Evolutionary conservation across 768 basidiomycete species (phyloP).

Genomic region (Lactifluus subvellereus): DNA sequence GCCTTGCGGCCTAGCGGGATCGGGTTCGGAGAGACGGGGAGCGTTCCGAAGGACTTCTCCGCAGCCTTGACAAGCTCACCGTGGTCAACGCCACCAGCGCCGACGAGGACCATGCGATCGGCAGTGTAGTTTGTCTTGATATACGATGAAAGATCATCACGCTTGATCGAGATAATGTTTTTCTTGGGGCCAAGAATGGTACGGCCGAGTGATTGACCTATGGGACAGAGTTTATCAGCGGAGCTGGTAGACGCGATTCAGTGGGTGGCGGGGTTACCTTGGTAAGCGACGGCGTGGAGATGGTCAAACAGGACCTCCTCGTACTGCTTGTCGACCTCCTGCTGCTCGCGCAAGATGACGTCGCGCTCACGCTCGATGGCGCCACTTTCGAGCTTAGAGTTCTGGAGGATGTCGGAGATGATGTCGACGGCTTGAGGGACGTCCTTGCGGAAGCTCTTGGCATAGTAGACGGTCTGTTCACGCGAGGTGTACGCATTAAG

Average conservation of each 20-base stretch:
- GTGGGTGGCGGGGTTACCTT: conserved; percentile 50
- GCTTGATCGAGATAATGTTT: conserved; percentile 93
- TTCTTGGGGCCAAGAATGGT: conserved; percentile 96
- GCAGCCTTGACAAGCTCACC: conserved; percentile 89
- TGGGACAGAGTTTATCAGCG: conserved; percentile 14
- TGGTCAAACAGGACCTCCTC: conserved; percentile 99
- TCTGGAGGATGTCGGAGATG: conserved; percentile 96
- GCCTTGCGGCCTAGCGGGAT: conserved; percentile 80
- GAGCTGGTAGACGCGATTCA: neutral
- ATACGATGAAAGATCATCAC: conserved; percentile 81
- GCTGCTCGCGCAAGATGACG: conserved; percentile 94
- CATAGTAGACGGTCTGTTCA: conserved; percentile 99
- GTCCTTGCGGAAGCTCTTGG: conserved; percentile 97
- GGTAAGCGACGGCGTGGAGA: conserved; percentile 93
- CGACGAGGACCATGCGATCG: conserved; percentile 98
- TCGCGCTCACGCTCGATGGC: conserved; percentile 95
- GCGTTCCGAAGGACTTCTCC: conserved; percentile 83
- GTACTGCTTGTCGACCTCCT: conserved; percentile 97
- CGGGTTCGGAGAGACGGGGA: conserved; percentile 84
- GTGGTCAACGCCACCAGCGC: conserved; percentile 93
- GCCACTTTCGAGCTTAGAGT: conserved; percentile 81
- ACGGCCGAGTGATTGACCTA: conserved; percentile 91
- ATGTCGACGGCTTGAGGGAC: conserved; percentile 89
- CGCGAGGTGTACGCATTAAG: conserved; percentile 97
- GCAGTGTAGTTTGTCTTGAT: conserved; percentile 98